Evolutionary conservation across 495 filamentous ascomycete genomes (phyloP), one percentile per base, ranked within the genome.

Genomic region (Aspergillus biplanus): DNA sequence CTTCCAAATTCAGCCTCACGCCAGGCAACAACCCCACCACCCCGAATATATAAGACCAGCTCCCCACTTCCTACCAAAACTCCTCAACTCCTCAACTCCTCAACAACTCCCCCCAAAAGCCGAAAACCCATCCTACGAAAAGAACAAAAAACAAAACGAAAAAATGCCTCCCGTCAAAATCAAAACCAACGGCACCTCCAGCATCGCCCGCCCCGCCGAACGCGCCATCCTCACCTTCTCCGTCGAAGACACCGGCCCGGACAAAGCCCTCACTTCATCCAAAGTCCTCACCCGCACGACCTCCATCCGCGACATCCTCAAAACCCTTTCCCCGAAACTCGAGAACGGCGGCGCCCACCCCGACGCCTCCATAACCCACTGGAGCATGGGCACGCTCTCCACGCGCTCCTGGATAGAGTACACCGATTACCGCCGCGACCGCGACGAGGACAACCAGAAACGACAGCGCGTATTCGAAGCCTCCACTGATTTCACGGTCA

Each of bases 151-250:
- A 49, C 6, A 8, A 8, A n/a, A 54, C 52, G 21, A 15, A 18
- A 52, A 52, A 18, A 56, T 56, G 53, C 53, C 53, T 2, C 35
- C 53, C 9, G 18, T 56, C n/a, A 27, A 12, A 4, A 42, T 56
- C n/a, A 37, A 4, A 37, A 56, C 53, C n/a, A 56, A 33, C 53
- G 53, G 53, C 33, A 13, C 16, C 1, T 34, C 33, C 15, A 39
- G 8, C 33, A 42, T 39, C 15, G 4, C 12, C 16, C 53, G 53
- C 34, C 53, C 53, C 53, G 53, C 53, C 53, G 53, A 56, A 44
- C 53, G 53, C n/a, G 53, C 13, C 33, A 39, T 42, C 5, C 34
- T 56, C 33, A 16, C 7, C 32, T 18, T 56, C 33, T 27, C 2
- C 5, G 27, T 56, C 33, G 6, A 21, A 37, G 33, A 39, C 53